Conservation (phyloP, 2,329 filamentous ascomycete species). For the Lecanosticta acicola region DNA sequence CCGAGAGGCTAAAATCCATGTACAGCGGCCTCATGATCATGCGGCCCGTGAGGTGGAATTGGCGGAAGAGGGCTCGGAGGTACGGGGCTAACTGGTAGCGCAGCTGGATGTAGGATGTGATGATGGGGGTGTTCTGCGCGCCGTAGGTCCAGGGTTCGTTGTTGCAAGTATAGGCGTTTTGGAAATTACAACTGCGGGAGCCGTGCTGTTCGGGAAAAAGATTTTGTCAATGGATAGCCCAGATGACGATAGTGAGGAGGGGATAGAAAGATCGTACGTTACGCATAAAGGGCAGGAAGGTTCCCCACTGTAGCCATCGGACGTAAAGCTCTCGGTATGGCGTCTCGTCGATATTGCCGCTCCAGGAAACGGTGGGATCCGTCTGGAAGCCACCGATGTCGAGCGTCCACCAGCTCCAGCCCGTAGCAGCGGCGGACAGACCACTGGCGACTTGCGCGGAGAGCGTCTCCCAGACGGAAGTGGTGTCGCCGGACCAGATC, state of each 20-base stretch:
- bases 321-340: constrained; percentile 29
- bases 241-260: neutral
- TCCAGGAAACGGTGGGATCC: constrained; percentile 34
- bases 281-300: constrained; percentile 32
- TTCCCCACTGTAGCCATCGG: constrained; percentile 31
- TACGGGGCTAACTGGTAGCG: constrained; percentile 29
- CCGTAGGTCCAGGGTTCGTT: constrained; percentile 34
- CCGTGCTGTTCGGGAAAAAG: constrained; percentile 24
- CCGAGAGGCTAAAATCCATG: constrained; percentile 35
- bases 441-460: constrained; percentile 26
- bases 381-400: constrained; percentile 30
- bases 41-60: constrained; percentile 31
- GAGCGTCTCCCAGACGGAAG: constrained; percentile 29
- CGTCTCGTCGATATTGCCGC: constrained; percentile 28
- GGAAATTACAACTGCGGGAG: constrained; percentile 24
- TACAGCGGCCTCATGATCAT: constrained; percentile 38
- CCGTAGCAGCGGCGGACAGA: constrained; percentile 26
- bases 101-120: constrained; percentile 28
- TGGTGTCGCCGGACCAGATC: constrained; percentile 31
- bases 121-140: constrained; percentile 26
- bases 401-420: constrained; percentile 30
- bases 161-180: constrained; percentile 34
- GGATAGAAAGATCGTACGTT: constrained; percentile 9
- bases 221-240: too few relatives aligned
- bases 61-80: constrained; percentile 30